A percentile compares a stretch with the other conserved stretches of the same genome.
phyloP scores from a whole-genome alignment of 306 rosid genomes.

The Alnus glutinosa region DNA sequence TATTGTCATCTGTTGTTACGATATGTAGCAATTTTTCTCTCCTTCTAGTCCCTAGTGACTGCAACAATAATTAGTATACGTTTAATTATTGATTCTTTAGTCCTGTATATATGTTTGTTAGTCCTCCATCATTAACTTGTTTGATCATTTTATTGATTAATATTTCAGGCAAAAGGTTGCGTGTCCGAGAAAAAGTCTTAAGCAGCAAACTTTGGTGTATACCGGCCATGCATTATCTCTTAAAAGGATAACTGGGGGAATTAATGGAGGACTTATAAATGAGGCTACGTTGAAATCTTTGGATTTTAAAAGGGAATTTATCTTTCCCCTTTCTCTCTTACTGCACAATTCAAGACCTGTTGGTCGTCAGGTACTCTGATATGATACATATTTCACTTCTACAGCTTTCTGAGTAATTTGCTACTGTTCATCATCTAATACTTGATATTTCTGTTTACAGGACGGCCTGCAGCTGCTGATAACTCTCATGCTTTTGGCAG shows the following conservation, averaged over 20 bases:
- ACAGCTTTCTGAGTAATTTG: conserved; percentile 3
- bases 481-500: conserved; percentile 74
- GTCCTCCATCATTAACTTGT: conserved; percentile 13
- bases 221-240: conserved; percentile 72
- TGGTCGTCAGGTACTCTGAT: conserved; percentile 78
- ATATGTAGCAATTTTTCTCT: not conserved
- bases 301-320: conserved; percentile 74
- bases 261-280: conserved; percentile 89
- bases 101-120: not conserved
- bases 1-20: not conserved
- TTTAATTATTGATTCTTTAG: not conserved
- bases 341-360: conserved; percentile 92
- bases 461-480: conserved; percentile 85
- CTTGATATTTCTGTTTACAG: conserved; percentile 51
- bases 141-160: conserved; percentile 22
- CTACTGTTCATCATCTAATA: conserved; percentile 35
- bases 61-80: conserved; percentile 3
- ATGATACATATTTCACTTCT: conserved; percentile 21
- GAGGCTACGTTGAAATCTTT: conserved; percentile 69
- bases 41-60: conserved; percentile 3
- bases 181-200: conserved; percentile 45
- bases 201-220: conserved; percentile 68
- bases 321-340: conserved; percentile 76
- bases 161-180: conserved; percentile 51
- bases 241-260: conserved; percentile 87